Base-by-base conservation (phyloP, 225 moss, liverwort and hornwort genomes). In the Marchantia polymorpha region DNA sequence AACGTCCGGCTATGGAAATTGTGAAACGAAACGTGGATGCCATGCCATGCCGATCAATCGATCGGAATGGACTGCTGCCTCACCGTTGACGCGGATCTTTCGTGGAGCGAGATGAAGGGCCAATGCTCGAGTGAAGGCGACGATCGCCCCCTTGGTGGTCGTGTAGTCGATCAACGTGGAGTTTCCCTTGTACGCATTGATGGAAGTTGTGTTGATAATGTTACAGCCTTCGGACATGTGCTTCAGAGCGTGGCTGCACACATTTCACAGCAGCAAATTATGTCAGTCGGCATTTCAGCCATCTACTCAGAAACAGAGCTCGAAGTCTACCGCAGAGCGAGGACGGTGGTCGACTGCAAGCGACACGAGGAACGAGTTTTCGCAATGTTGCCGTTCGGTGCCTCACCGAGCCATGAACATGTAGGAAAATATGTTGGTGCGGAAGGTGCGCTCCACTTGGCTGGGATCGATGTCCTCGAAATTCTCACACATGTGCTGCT, bases 171-270 rank as follows among this genome's bases (percentile, higher is more conserved):
- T 68, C 47, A 96, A 85, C 0, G 86, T 70, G 0, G 91, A 79
- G 29, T 94, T 96, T 0, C 96, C 96, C 77, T 92, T 96, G 73
- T 91, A 94, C 7, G 96, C 96, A 77, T 90, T 94, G 49, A 96
- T 81, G 0, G 93, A 93, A 19, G 94, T 91, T 12, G 94, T 87
- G 71, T 91, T 91, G 8, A 96, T 88, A 46, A 96, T 92, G 46
- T 79, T 12, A 46, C 90, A 87, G 25, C 94, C 96, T 86, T 96
- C 94, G 16, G 83, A 85, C 92, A 96, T 94, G 27, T 94, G 91
- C 31, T 86, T 91, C 60, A 94, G 55, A 0, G 91, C 91, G 72
- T 96, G 64, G 52, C 92, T 95, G 64, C 50, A 77, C n/a, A 65
- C 39, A 47, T 31, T 12, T 19, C 7, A 17, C 0, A 22, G n/a